Evolutionary conservation across 306 rosid species (phyloP), one percentile per base, ranked within the genome.

Genomic region (Parietaria judaica): DNA sequence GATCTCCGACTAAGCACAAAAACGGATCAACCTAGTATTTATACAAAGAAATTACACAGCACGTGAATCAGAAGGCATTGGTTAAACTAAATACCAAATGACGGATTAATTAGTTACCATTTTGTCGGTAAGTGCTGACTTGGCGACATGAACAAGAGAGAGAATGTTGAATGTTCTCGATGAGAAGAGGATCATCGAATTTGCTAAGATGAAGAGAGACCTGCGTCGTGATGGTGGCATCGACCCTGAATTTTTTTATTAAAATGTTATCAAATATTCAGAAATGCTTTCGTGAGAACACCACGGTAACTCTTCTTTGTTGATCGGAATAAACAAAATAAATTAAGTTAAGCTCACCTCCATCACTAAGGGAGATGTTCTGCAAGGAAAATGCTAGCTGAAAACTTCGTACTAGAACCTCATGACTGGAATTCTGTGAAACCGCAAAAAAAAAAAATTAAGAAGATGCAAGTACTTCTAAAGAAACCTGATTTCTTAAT

Each of bases 361-460:
- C 79, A 59, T 78, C 83, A 66, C 48, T 69, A 54, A 88, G 94
- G 74, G 99, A 88, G 47, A 81, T 65, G 72, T 71, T 76, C 72
- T 79, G 78, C 85, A 94, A 73, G 65, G 96, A 84, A 82, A 94
- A 83, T 53, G 97, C 89, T 41, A 94, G 76, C 78, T 94, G 99
- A 75, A 82, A 94, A 76, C 94, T 82, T 66, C 76, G 90, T 74
- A 79, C 78, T 51, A 88, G 86, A 67, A 79, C 78, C 87, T 88
- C 87, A 47, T 79, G 81, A 76, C 80, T 80, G 73, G 89, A 86
- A 72, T 84, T 82, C 99, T 94, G 89, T 75, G 78, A 31, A 57
- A 62, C 44, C 56, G 69, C 39, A 43, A 65, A 45, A 14, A 46
- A 45, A 31, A 13, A 23, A 59, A 59, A n/a, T n/a, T n/a, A n/a